Conservation (phyloP, 306 rosid species). For the Sophora flavescens region DNA sequence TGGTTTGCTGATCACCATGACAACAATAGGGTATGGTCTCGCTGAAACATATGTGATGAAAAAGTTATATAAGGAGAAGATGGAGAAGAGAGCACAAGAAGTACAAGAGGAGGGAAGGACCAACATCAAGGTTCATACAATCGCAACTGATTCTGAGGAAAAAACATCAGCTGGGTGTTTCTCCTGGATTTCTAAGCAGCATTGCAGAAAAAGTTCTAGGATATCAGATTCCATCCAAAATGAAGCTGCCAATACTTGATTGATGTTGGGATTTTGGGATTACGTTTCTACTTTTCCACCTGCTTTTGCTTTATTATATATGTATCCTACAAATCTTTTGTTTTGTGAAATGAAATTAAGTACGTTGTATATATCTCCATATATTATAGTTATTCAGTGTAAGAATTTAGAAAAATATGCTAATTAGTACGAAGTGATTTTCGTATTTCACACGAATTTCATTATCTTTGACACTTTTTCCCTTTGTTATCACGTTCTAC, state of each 20-base stretch:
- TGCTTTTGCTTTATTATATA: no score
- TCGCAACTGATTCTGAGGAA: neutral
- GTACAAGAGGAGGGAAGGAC: constrained; percentile 31
- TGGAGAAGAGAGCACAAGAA: constrained; percentile 44
- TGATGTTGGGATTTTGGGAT: no score
- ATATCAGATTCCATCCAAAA: constrained; percentile 12
- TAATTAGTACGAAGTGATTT: no score
- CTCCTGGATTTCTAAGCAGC: constrained; percentile 47
- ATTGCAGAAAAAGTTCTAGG: neutral
- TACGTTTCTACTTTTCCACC: no score
- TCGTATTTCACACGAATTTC: no score
- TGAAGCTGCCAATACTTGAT: neutral
- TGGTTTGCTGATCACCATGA: neutral
- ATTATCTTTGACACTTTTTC: no score
- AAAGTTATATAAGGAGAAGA: constrained; percentile 54
- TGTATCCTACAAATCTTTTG: no score
- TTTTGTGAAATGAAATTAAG: no score
- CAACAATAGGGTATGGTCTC: constrained; percentile 36
- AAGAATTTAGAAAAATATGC: no score
- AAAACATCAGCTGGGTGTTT: constrained; percentile 53
- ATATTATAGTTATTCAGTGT: no score
- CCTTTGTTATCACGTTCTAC: no score
- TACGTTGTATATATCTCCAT: no score
- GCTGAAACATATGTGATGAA: constrained; percentile 58
- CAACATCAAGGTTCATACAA: neutral